phyloP scores from a whole-genome alignment of 306 rosid species.

The Vigna reflexopilosa region DNA sequence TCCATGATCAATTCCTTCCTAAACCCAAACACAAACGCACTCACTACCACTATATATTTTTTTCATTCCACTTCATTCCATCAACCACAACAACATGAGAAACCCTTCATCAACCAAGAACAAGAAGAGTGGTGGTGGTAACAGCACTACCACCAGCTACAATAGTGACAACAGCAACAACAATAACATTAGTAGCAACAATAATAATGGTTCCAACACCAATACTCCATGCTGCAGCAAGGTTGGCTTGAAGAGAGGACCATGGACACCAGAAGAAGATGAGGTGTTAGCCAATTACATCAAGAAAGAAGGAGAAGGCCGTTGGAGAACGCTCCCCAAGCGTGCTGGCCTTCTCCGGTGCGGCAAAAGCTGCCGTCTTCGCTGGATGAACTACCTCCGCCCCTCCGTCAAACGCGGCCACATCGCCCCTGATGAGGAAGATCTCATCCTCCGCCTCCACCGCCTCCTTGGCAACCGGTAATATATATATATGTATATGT shows the following conservation, averaged over 20 bases:
- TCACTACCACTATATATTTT: not conserved
- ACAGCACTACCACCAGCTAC: not conserved
- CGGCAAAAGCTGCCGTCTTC: constrained; percentile 93
- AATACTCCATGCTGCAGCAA: constrained; percentile 67
- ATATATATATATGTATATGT: too few species aligned
- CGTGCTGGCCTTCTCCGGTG: constrained; percentile 83
- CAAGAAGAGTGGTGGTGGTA: not conserved
- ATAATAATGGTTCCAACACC: not conserved
- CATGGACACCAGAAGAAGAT: constrained; percentile 88
- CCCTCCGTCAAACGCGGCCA: constrained; percentile 91
- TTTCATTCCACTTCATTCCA: not conserved
- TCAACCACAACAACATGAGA: constrained; percentile 38
- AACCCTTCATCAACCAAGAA: constrained; percentile 29
- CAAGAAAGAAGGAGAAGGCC: constrained; percentile 79
- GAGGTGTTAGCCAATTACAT: constrained; percentile 61
- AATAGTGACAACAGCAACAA: not conserved
- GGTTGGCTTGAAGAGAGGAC: constrained; percentile 83
- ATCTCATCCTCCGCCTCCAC: constrained; percentile 93
- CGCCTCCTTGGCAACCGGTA: constrained; percentile 83
- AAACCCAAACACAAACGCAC: not conserved
- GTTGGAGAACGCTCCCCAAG: constrained; percentile 85
- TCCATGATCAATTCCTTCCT: not conserved
- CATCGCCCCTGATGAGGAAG: constrained; percentile 91
- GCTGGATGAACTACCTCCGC: constrained; percentile 97
- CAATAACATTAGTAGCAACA: not conserved